Evolutionary conservation across 805 yeast genomes (phyloP), one percentile per base, ranked within the genome.

Genomic region (Sugiyamaella floridensis): DNA sequence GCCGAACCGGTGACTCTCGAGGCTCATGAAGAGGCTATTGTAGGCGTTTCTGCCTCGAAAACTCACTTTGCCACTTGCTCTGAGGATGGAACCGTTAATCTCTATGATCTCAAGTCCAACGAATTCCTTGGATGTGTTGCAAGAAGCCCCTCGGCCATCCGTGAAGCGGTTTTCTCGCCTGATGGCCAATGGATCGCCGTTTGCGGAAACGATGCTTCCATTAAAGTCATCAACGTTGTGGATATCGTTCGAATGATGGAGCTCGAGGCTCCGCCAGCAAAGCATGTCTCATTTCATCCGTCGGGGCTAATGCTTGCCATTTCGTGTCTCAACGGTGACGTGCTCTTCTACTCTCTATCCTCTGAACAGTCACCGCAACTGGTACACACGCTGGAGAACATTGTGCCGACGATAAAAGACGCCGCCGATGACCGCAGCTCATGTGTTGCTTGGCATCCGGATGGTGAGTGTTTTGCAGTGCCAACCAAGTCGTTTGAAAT

Each of bases 381-480:
- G 10, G 47, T 65, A 6, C 58, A 60, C 34, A 57, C 59, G 3
- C 28, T 70, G 9, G 65, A 59, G 20, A 57, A 59, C 11, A 50
- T 70, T 0, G 52, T 62, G 12, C 71, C 72, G 1, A 16, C 55
- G n/a, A 49, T 65, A 8, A 53, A 51, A n/a, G 55, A 56, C n/a
- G 58, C 54, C 4, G 75, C 72, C 41, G 73, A 72, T 60, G 67
- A 78, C 43, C 63, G 78, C 1, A 69, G 82, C 22, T 75, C 86
- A 0, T 76, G 76, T 43, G 75, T 81, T 1, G 78, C 77, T 40
- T 89, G 96, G 96, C 79, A 81, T 52, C 79, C 85, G 1, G 73
- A 76, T 52, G 95, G 95, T 15, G 78, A 78, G 50, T 66, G 72
- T n/a, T 71, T 89, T 47, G 88, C 89, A 1, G 62, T 87, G 16